Evolutionary conservation across 176 grass and related monocot species (phyloP), one percentile per base, ranked within the genome.

Genomic region (Musa schizocarpa): DNA sequence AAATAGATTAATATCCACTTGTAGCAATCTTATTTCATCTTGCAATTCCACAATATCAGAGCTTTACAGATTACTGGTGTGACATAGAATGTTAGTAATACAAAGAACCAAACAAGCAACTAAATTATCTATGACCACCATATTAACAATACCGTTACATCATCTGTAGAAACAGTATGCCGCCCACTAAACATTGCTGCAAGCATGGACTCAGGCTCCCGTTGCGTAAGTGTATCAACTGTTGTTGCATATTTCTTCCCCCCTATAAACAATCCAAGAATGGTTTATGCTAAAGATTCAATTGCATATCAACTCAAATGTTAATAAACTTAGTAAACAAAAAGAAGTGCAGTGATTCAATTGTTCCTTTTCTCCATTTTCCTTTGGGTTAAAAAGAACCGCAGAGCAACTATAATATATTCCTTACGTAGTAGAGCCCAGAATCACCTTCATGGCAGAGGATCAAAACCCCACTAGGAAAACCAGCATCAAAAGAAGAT

Each of bases 131-230:
- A 24, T 72, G 66, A 49, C 34, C 8, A 49, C 56, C 59, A 59
- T 43, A 54, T 13, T 73, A 52, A 56, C 10, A 65, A 8, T 78
- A 92, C 90, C 86, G 83, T 88, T 69, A 82, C 49, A 27, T 84
- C 52, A 66, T 96, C 81, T 1, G 61, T 74, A 69, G 65, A 68
- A 79, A 97, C 70, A 62, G 77, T 87, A 87, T 93, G 85, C 77
- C 90, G 82, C 23, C 90, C 90, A 81, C 93, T 97, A 82, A 97
- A 93, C 93, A 97, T 97, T 63, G 90, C 90, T 75, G 79, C 90
- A 54, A 97, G 83, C 93, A 93, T 93, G 76, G 93, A 97, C 11
- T 86, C 79, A 63, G 93, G 86, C 61, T 97, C 93, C 75, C 90
- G 83, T 69, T 88, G 87, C 54, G 90, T 97, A 59, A 97, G 93